phyloP scores from a whole-genome alignment of 192 early-diverging fungal species.

The Coemansia sp. region DNA sequence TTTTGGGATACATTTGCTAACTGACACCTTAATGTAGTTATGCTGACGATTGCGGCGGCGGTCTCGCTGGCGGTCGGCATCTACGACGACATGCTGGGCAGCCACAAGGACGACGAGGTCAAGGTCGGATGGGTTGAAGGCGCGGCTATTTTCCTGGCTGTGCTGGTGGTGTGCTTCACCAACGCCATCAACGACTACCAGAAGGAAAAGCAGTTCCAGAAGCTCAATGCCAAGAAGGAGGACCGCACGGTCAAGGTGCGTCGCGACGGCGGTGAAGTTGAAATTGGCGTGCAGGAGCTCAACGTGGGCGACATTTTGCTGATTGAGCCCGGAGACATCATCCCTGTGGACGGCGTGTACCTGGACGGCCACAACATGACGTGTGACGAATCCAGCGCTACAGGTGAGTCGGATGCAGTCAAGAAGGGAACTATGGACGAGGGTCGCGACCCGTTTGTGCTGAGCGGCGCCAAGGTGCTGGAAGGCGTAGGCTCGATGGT shows the following conservation, averaged over 20 bases:
- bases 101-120: conserved; percentile 66
- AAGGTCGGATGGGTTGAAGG: conserved; percentile 81
- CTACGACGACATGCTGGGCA: conserved; percentile 73
- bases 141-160: conserved; percentile 79
- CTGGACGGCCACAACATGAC: conserved; percentile 76
- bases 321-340: conserved; percentile 87
- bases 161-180: conserved; percentile 86
- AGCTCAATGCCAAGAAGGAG: conserved; percentile 84
- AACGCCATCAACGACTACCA: conserved; percentile 89
- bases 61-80: conserved; percentile 83
- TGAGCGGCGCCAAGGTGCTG: conserved; percentile 88
- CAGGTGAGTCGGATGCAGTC: conserved; percentile 87
- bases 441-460: conserved; percentile 71
- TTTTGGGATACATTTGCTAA: neutral
- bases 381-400: conserved; percentile 87
- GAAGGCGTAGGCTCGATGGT: conserved; percentile 85
- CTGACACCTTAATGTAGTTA: conserved; percentile 55
- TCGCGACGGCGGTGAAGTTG: conserved; percentile 70
- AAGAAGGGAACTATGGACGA: conserved; percentile 66
- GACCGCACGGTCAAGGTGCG: conserved; percentile 74
- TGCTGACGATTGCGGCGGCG: conserved; percentile 81
- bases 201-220: conserved; percentile 86
- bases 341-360: conserved; percentile 92
- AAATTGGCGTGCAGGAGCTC: conserved; percentile 77
- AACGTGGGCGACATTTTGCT: conserved; percentile 88